Evolutionary conservation across 352 stramenopile species (phyloP).

Genomic region (Phytophthora boehmeriae): DNA sequence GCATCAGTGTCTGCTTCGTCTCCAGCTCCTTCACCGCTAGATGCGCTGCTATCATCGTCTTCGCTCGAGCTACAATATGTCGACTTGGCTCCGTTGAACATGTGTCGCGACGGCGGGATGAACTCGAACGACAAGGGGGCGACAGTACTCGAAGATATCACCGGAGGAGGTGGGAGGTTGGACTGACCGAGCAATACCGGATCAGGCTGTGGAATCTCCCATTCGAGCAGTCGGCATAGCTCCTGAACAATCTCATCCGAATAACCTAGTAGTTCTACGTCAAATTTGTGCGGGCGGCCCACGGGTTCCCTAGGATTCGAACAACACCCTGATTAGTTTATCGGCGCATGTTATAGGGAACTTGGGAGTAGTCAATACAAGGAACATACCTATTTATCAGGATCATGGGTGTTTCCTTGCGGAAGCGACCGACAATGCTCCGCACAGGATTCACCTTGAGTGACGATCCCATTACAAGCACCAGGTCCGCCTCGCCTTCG

Average conservation of each 20-base stretch:
- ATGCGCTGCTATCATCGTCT: slow-evolving; percentile 59
- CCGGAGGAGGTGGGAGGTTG: slow-evolving; percentile 42
- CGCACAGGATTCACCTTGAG: slow-evolving; percentile 97
- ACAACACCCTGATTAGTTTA: neutral
- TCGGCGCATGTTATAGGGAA: neutral
- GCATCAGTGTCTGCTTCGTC: slow-evolving; percentile 38
- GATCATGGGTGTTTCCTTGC: slow-evolving; percentile 83
- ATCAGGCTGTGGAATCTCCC: slow-evolving; percentile 79
- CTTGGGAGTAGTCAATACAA: neutral
- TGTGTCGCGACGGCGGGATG: slow-evolving; percentile 68
- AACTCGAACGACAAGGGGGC: slow-evolving; percentile 67
- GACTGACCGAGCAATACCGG: slow-evolving; percentile 68
- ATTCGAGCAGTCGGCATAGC: slow-evolving; percentile 73
- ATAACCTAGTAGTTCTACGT: slow-evolving; percentile 84
- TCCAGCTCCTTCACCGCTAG: slow-evolving; percentile 47
- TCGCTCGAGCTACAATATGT: slow-evolving; percentile 68
- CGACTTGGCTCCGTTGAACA: slow-evolving; percentile 75
- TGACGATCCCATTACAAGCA: slow-evolving; percentile 99
- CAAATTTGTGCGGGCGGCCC: slow-evolving; percentile 82
- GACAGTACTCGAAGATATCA: slow-evolving; percentile 25
- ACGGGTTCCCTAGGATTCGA: slow-evolving; percentile 61
- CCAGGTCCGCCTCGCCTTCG: slow-evolving; percentile 91
- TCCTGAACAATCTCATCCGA: slow-evolving; percentile 88
- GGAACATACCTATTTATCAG: slow-evolving; percentile 73
- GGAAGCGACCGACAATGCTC: slow-evolving; percentile 84